A percentile compares a stretch with the other conserved stretches of the same genome.
Evolutionary conservation across 2,329 filamentous ascomycete genomes (phyloP).

Genomic region (Aspergillus sp.): DNA sequence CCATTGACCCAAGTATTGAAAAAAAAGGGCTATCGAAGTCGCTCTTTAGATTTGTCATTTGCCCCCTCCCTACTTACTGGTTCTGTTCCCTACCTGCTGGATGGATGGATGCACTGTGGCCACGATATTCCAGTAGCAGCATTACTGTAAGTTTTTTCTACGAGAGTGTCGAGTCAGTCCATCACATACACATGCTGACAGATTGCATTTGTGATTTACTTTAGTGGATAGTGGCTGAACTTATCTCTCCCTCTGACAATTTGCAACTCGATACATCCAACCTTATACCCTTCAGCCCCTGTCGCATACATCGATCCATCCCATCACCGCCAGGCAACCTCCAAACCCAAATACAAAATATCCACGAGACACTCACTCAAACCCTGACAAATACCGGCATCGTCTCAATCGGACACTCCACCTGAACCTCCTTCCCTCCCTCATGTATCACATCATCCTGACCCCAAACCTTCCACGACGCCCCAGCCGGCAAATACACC

Average conservation of each 20-base stretch:
- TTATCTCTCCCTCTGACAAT: background rate
- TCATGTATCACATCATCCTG: conserved; percentile 34
- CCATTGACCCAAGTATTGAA: too few species aligned
- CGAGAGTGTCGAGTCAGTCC: too few species aligned
- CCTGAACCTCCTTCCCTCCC: conserved; percentile 45
- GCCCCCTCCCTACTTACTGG: too few species aligned
- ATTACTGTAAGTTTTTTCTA: too few species aligned
- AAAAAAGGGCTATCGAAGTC: background rate
- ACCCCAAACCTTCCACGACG: conserved; percentile 48
- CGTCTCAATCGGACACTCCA: conserved; percentile 47
- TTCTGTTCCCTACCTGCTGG: too few species aligned
- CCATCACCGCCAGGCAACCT: background rate
- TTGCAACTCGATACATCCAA: background rate
- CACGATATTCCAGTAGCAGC: too few species aligned
- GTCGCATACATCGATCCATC: background rate
- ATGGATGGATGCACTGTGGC: too few species aligned
- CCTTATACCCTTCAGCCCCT: background rate
- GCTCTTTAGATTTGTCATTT: too few species aligned
- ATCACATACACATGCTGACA: too few species aligned
- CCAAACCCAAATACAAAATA: too few species aligned
- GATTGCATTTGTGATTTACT: too few species aligned
- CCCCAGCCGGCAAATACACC: conserved; percentile 57
- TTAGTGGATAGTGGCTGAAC: too few species aligned
- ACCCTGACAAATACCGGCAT: conserved; percentile 51
- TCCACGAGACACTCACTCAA: background rate